Evolutionary conservation across 768 basidiomycete genomes (phyloP).

Genomic region (Lactifluus subvellereus): DNA sequence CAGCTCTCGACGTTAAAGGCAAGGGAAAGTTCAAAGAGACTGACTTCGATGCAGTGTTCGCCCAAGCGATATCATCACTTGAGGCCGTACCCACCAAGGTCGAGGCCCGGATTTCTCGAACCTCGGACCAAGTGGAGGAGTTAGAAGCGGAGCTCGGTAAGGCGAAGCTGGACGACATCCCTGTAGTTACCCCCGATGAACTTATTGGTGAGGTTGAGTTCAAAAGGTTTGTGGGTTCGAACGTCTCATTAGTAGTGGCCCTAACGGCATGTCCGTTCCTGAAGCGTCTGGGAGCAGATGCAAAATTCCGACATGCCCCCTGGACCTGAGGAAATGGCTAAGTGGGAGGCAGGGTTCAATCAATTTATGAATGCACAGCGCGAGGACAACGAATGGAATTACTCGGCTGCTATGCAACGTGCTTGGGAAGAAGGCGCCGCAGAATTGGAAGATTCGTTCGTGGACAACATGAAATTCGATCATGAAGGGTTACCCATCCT

Average conservation of each 20-base stretch:
- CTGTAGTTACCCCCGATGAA: slow-evolving; percentile 17
- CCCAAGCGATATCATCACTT: slow-evolving; percentile 54
- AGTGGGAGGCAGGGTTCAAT: slow-evolving; percentile 82
- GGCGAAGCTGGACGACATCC: slow-evolving; percentile 23
- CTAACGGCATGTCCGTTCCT: slow-evolving; percentile 2
- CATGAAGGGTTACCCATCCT: slow-evolving; percentile 73
- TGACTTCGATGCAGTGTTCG: slow-evolving; percentile 85
- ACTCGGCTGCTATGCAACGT: slow-evolving; percentile 53
- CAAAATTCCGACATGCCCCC: slow-evolving; percentile 54
- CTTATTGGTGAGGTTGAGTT: slow-evolving; percentile 37
- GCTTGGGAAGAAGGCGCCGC: slow-evolving; percentile 42
- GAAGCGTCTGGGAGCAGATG: slow-evolving; percentile 58
- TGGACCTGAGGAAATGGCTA: slow-evolving; percentile 56
- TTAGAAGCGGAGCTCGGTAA: slow-evolving; percentile 37
- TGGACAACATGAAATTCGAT: slow-evolving; percentile 46
- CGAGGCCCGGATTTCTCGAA: slow-evolving; percentile 28
- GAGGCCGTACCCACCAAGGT: slow-evolving; percentile 36
- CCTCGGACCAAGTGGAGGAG: slow-evolving; percentile 42
- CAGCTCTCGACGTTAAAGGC: slow-evolving; percentile 39
- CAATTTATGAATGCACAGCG: slow-evolving; percentile 66
- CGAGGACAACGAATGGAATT: slow-evolving; percentile 50
- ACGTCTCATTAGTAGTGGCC: not conserved
- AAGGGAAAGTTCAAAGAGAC: slow-evolving; percentile 77
- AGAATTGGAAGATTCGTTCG: slow-evolving; percentile 31
- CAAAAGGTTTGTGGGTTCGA: slow-evolving; percentile 41